Evolutionary conservation across 2,329 filamentous ascomycete species (phyloP).

Genomic region (Cytospora leucostoma): DNA sequence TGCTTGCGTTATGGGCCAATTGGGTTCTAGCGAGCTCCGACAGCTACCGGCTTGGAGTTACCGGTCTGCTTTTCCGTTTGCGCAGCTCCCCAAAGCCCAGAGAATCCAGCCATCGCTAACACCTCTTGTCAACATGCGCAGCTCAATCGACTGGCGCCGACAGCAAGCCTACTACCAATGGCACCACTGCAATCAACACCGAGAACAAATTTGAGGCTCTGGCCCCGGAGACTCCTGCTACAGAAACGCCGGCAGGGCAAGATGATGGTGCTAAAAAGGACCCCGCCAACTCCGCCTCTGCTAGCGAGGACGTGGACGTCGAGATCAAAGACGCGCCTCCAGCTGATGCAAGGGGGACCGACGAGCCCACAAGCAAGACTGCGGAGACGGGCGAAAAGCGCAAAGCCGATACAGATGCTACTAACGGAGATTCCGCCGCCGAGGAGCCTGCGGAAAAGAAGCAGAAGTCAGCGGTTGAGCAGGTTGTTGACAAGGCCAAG

Average conservation of each 20-base stretch:
- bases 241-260: conserved; percentile 16
- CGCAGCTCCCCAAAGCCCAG: conserved; percentile 9
- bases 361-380: not conserved
- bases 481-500: conserved; percentile 27
- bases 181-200: conserved; percentile 11
- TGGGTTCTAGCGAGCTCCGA: conserved; percentile 15
- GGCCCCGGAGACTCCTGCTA: conserved; percentile 12
- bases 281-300: conserved; percentile 1
- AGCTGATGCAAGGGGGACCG: not conserved
- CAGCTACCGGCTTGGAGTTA: not conserved
- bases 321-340: conserved; percentile 29
- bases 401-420: conserved; percentile 28
- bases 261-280: conserved; percentile 22
- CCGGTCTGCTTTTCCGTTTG: conserved; percentile 12
- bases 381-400: conserved; percentile 31
- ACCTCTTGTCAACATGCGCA: conserved; percentile 11
- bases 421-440: conserved; percentile 4
- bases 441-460: conserved; percentile 26
- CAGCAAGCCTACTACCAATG: conserved; percentile 11
- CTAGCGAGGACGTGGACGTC: conserved; percentile 20
- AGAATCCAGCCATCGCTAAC: conserved; percentile 16
- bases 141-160: conserved; percentile 13
- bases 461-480: conserved; percentile 24
- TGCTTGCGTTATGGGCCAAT: not conserved
- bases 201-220: conserved; percentile 18